These are phyloP conservation scores for Malassezia cuniculi DNA, from an alignment of 1,284 basidiomycete species.

Conservation along the genomic window DNA sequence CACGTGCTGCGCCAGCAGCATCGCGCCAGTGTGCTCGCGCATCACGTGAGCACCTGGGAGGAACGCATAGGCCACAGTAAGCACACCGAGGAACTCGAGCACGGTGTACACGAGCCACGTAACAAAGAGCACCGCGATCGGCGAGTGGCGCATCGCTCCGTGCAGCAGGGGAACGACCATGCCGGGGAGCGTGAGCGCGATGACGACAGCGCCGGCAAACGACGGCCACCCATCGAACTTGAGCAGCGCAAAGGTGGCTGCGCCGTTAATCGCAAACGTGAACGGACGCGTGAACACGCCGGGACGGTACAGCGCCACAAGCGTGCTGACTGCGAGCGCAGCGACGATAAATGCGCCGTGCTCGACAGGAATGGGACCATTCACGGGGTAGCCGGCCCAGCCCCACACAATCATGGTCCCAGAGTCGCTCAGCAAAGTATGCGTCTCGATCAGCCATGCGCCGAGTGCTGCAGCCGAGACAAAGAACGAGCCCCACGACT, in stretches of 20 bases:
- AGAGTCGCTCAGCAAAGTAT: slow-evolving; percentile 65
- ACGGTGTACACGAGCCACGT: slow-evolving; percentile 29
- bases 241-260: slow-evolving; percentile 48
- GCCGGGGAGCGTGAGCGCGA: slow-evolving; percentile 54
- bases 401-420: slow-evolving; percentile 78
- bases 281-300: neutral
- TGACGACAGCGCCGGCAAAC: slow-evolving; percentile 58
- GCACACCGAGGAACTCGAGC: slow-evolving; percentile 43
- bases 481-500: slow-evolving; percentile 6
- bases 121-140: slow-evolving; percentile 24
- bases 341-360: slow-evolving; percentile 60
- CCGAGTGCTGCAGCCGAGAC: slow-evolving; percentile 22
- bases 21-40: slow-evolving; percentile 61
- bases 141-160: slow-evolving; percentile 26
- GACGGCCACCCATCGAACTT: slow-evolving; percentile 56
- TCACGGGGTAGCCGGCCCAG: slow-evolving; percentile 73
- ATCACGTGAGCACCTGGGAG: slow-evolving; percentile 69
- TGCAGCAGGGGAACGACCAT: slow-evolving; percentile 20
- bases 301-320: slow-evolving; percentile 6
- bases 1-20: slow-evolving; percentile 16
- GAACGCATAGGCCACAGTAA: slow-evolving; percentile 86
- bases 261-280: neutral
- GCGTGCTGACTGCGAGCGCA: slow-evolving; percentile 55
- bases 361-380: slow-evolving; percentile 53
- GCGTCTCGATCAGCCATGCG: slow-evolving; percentile 47